Percentiles rank a stretch among this genome's conserved stretches.
These are phyloP conservation scores for Fusarium mundagurra DNA, from an alignment of 2,329 filamentous ascomycete species.

Conservation along the genomic window DNA sequence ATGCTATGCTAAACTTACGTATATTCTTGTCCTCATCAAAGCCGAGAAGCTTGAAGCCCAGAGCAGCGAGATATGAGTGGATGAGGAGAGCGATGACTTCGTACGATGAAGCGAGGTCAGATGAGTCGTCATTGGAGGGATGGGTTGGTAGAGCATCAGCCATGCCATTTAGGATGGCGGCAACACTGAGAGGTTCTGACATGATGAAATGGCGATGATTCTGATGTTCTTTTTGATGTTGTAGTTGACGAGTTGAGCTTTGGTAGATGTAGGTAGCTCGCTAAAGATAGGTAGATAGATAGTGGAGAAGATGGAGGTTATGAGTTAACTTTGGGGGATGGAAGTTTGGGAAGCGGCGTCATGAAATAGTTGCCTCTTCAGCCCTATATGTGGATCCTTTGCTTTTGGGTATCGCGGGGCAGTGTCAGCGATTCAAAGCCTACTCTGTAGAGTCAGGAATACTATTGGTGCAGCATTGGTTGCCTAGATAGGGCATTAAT, in stretches of 20 bases:
- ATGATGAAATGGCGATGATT: constrained; percentile 23
- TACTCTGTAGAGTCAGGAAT: not conserved
- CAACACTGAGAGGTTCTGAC: constrained; percentile 42
- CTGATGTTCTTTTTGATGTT: not conserved
- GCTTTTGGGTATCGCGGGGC: constrained; percentile 15
- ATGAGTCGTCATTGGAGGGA: constrained; percentile 61
- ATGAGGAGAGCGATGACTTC: constrained; percentile 86
- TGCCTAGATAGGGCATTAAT: not conserved
- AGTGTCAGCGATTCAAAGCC: not conserved
- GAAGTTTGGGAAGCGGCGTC: constrained; percentile 30
- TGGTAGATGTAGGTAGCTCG: not conserved
- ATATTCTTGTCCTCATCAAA: constrained; percentile 84
- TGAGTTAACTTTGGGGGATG: not conserved
- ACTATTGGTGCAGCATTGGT: not conserved
- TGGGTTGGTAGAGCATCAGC: constrained; percentile 68
- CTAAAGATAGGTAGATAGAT: not conserved
- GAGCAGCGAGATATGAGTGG: constrained; percentile 83
- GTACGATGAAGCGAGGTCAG: constrained; percentile 74
- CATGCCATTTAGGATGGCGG: constrained; percentile 64
- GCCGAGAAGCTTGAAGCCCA: constrained; percentile 83
- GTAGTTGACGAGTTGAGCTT: not conserved
- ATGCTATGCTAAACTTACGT: constrained; percentile 56
- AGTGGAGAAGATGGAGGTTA: constrained; percentile 8
- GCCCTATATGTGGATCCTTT: constrained; percentile 43
- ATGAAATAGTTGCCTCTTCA: constrained; percentile 43